phyloP scores from a whole-genome alignment of 495 filamentous ascomycete species.

The Penicillium robsamsonii region DNA sequence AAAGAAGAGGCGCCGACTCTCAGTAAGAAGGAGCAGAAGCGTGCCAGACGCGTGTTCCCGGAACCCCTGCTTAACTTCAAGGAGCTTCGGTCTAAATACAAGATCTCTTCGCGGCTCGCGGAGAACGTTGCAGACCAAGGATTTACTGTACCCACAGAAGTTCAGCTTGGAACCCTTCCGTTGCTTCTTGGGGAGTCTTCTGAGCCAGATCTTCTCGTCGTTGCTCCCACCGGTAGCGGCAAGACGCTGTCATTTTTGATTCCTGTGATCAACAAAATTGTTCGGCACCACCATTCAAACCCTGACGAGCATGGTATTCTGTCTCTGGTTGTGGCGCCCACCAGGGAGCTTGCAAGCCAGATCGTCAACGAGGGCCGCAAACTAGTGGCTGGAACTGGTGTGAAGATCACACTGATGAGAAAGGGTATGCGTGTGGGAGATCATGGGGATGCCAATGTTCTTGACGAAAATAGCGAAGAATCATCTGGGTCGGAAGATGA shows the following conservation, averaged over 20 bases:
- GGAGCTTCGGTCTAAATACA: constrained; percentile 66
- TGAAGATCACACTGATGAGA: constrained; percentile 79
- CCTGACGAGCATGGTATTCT: constrained; percentile 50
- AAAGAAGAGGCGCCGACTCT: constrained; percentile 37
- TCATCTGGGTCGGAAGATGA: constrained; percentile 37
- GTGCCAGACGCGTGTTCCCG: constrained; percentile 58
- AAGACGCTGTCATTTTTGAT: constrained; percentile 94
- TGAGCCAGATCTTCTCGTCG: constrained; percentile 72
- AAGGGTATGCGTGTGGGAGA: constrained; percentile 69
- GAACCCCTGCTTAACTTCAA: constrained; percentile 77
- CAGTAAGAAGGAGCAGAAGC: constrained; percentile 54
- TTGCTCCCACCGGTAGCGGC: constrained; percentile 95
- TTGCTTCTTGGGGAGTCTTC: constrained; percentile 57
- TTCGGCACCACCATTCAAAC: constrained; percentile 51
- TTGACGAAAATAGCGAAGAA: constrained; percentile 43
- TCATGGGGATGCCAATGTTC: constrained; percentile 32
- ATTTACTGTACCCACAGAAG: constrained; percentile 84
- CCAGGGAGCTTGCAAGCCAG: constrained; percentile 85
- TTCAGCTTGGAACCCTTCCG: constrained; percentile 84
- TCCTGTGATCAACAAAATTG: constrained; percentile 72
- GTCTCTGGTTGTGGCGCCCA: constrained; percentile 80
- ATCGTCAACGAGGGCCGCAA: constrained; percentile 92
- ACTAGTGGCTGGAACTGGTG: constrained; percentile 69
- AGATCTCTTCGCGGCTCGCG: constrained; percentile 64
- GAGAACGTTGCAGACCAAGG: constrained; percentile 81